phyloP scores from a whole-genome alignment of 768 basidiomycete species.

The Lentinula guzmanii region DNA sequence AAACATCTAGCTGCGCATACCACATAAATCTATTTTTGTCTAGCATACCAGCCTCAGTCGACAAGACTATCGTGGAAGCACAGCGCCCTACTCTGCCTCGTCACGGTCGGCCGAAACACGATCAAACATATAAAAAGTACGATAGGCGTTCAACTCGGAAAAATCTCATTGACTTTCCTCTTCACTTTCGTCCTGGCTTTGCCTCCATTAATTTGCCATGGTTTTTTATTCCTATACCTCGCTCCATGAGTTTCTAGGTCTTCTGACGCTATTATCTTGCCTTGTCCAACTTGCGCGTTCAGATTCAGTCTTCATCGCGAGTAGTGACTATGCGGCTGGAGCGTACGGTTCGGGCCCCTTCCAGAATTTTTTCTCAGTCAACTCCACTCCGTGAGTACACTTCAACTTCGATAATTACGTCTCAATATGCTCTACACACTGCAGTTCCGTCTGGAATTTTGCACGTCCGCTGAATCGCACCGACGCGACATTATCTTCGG shows the following conservation, averaged over 20 bases:
- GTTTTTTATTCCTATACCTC: neutral
- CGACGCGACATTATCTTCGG: neutral
- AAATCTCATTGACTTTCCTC: no score
- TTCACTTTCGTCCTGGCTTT: no score
- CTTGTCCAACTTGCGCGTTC: neutral
- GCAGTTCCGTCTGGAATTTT: constrained; percentile 3
- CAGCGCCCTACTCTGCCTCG: no score
- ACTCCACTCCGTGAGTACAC: constrained; percentile 1
- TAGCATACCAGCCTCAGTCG: no score
- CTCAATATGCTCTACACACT: neutral
- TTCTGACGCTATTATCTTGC: neutral
- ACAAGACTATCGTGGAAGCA: no score
- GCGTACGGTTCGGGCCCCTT: neutral
- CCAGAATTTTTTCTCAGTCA: neutral
- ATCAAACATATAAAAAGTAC: no score
- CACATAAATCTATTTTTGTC: no score
- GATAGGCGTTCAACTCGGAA: no score
- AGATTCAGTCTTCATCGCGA: neutral
- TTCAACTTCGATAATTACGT: neutral
- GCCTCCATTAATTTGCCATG: neutral
- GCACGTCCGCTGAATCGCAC: neutral
- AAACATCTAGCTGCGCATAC: no score
- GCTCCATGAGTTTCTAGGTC: neutral
- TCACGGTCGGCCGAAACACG: no score
- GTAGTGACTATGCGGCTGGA: neutral